phyloP scores from a whole-genome alignment of 768 basidiomycete species.

The Suillus subalutaceus region DNA sequence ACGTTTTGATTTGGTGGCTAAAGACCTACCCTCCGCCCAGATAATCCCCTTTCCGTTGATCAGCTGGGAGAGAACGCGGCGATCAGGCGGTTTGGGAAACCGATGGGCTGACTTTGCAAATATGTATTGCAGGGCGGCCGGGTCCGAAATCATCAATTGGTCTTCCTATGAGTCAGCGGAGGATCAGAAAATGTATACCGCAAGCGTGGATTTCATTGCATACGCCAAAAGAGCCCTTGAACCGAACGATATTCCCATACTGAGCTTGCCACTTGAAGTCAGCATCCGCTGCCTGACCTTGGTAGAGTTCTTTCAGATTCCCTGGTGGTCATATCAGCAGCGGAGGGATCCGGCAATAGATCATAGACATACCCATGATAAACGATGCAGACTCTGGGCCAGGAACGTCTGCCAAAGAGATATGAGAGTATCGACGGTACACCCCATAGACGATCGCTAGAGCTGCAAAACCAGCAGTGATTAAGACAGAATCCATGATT shows the following conservation, averaged over 20 bases:
- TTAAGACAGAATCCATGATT: constrained; percentile 17
- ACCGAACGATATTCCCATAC: constrained; percentile 33
- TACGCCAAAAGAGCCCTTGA: constrained; percentile 31
- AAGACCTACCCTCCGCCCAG: constrained; percentile 43
- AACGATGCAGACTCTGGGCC: constrained; percentile 29
- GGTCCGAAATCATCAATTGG: constrained; percentile 48
- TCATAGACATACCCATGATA: constrained; percentile 14
- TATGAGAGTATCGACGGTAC: constrained; percentile 8
- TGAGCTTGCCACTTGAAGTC: constrained; percentile 34
- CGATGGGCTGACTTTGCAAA: constrained; percentile 46
- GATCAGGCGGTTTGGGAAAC: constrained; percentile 40
- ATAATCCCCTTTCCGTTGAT: constrained; percentile 38
- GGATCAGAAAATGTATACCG: constrained; percentile 11
- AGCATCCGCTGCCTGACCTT: constrained; percentile 25
- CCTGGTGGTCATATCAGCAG: constrained; percentile 26
- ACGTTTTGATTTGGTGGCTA: constrained; percentile 16
- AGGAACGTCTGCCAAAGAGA: constrained; percentile 19
- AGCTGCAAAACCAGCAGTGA: constrained; percentile 10
- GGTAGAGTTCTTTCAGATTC: constrained; percentile 32
- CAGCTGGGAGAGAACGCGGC: constrained; percentile 20
- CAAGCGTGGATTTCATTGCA: constrained; percentile 7
- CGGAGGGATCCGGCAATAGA: constrained; percentile 18
- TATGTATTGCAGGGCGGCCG: constrained; percentile 45
- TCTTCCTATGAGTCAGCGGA: constrained; percentile 38
- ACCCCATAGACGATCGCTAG: constrained; percentile 14